Conservation (phyloP, 495 filamentous ascomycete species). For the Recurvomyces mirabilis region DNA sequence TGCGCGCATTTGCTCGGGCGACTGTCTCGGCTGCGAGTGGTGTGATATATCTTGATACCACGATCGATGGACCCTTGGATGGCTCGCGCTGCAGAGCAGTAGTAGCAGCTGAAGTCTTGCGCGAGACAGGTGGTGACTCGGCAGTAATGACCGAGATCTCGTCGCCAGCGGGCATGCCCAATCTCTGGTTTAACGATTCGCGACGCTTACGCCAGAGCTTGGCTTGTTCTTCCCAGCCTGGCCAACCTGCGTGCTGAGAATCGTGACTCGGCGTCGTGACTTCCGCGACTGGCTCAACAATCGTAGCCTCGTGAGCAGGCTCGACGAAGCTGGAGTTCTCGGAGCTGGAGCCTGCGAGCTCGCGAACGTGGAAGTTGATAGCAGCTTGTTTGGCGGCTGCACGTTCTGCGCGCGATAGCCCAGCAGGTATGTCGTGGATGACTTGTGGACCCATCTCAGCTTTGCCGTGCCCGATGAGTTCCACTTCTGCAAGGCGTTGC, state of each 20-base stretch:
- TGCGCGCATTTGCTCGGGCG: conserved; percentile 5
- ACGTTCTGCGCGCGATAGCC: too few relatives aligned
- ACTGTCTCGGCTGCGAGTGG: conserved; percentile 6
- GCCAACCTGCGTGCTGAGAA: conserved; percentile 3
- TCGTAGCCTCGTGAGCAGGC: background rate
- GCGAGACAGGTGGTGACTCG: conserved; percentile 4
- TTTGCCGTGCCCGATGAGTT: too few relatives aligned
- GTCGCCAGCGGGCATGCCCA: conserved; percentile 2
- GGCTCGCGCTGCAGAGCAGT: background rate
- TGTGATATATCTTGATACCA: conserved; percentile 19
- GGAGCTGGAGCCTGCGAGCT: conserved; percentile 6
- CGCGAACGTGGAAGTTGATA: conserved; percentile 7
- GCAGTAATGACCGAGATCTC: background rate
- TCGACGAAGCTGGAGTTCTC: conserved; percentile 4
- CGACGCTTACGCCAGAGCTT: conserved; percentile 18
- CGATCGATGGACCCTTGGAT: conserved; percentile 15
- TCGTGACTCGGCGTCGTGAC: conserved; percentile 2
- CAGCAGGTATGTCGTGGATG: too few relatives aligned
- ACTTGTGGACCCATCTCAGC: too few relatives aligned
- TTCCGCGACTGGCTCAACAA: background rate
- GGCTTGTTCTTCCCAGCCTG: conserved; percentile 16
- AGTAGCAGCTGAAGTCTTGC: background rate
- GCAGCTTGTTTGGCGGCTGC: background rate
- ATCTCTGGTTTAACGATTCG: conserved; percentile 5
- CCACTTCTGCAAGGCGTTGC: background rate